A percentile compares a stretch with the other conserved stretches of the same genome.
Conservation (phyloP, 1,139 yeast species). For the Eremothecium coryli region DNA sequence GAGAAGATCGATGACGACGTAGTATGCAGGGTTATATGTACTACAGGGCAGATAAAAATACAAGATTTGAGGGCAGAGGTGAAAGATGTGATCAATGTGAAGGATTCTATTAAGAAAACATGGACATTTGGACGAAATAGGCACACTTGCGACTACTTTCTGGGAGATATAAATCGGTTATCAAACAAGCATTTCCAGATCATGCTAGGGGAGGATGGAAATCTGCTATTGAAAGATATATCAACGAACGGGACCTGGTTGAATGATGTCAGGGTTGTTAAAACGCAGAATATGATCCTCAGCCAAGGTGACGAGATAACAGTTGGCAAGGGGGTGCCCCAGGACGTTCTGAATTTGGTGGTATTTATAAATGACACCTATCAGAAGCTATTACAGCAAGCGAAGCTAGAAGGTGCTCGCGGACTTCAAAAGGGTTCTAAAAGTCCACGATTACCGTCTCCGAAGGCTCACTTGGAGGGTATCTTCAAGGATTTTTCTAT, state of each 20-base stretch:
- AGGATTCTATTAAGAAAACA: constrained; percentile 31
- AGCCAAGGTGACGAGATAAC: constrained; percentile 90
- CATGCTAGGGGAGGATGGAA: constrained; percentile 46
- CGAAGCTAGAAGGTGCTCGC: constrained; percentile 12
- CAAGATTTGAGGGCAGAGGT: constrained; percentile 36
- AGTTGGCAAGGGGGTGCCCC: constrained; percentile 77
- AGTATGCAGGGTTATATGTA: constrained; percentile 52
- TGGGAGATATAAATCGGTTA: constrained; percentile 57
- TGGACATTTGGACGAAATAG: constrained; percentile 77
- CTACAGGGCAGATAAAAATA: constrained; percentile 49
- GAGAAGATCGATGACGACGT: constrained; percentile 37
- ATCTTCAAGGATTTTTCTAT: constrained; percentile 69
- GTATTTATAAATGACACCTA: constrained; percentile 43
- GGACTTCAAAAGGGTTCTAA: constrained; percentile 1
- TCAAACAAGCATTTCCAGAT: constrained; percentile 72
- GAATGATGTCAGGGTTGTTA: constrained; percentile 63
- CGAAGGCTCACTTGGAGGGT: constrained; percentile 30
- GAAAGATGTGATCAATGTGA: constrained; percentile 25
- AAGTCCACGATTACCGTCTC: constrained; percentile 11
- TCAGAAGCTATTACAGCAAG: constrained; percentile 25
- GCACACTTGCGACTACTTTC: constrained; percentile 49
- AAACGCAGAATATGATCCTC: constrained; percentile 71
- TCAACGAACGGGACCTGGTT: constrained; percentile 89
- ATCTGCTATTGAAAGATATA: constrained; percentile 56
- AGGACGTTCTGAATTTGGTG: constrained; percentile 67